Base-by-base conservation (phyloP, 139 green algal genomes). In the Ostreobium quekettii region DNA sequence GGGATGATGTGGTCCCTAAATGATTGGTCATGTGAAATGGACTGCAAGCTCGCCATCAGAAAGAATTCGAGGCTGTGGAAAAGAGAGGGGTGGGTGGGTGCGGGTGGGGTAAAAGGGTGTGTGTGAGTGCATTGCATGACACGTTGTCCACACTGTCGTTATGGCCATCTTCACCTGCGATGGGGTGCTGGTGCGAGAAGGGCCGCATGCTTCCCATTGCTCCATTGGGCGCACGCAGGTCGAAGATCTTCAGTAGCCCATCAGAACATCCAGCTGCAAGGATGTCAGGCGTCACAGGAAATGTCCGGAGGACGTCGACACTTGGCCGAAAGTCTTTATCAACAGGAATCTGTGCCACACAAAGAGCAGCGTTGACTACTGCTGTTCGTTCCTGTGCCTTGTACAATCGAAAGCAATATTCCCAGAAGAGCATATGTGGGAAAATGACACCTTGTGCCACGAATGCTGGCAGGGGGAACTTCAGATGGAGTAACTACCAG, bases 181-280 rank as follows among this genome's bases (percentile, higher is more conserved):
- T 62, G 8, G 53, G 53, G 19, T 28, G 26, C 15, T 62, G 53
- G 22, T 15, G 31, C 19, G 11, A 28, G 53, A 62, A 62, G 19
- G 53, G 11, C 22, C 53, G 53, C 8, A 62, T 26, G 26, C 53
- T 28, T 15, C 53, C 11, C 19, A 62, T 26, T 11, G 33, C 31
- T 11, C 15, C 8, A 7, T 62, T 19, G 26, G 59, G 29, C 6
- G 42, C 11, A 26, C 59, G 19, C 11, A 66, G 30, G 47, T 66
- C 59, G 47, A 66, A 66, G 5, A 66, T 11, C 19, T 31, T 26
- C 11, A 66, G 7, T 11, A 66, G n/a, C 26, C 59, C 59, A 47
- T 66, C 59, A 47, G 19, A 26, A 5, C 32, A 47, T 32, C 28
- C 19, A 19, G 32, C 59, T 5, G 30, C 59, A n/a, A 66, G 32